These are phyloP conservation scores for Botrytis galanthina DNA, from an alignment of 2,329 filamentous ascomycete species.

Conservation along the genomic window DNA sequence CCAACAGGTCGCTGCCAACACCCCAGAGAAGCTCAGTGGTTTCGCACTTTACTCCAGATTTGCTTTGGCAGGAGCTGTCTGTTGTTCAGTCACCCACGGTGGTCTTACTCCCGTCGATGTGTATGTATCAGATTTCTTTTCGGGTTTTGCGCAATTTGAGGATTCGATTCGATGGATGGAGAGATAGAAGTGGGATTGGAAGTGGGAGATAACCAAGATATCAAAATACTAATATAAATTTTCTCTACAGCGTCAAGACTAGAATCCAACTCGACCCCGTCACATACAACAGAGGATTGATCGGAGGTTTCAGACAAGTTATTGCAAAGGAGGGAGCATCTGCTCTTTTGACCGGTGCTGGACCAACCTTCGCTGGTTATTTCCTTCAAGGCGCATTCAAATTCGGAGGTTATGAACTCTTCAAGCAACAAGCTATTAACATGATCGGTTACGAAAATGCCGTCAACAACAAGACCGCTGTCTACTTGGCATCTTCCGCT, in stretches of 20 bases:
- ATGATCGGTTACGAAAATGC: constrained; percentile 73
- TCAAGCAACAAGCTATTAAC: constrained; percentile 91
- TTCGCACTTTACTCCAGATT: constrained; percentile 87
- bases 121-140: constrained; percentile 59
- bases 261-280: constrained; percentile 88
- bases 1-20: constrained; percentile 35
- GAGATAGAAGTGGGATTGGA: constrained; percentile 10
- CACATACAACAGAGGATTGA: constrained; percentile 84
- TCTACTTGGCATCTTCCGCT: constrained; percentile 73
- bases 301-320: constrained; percentile 85
- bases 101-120: constrained; percentile 97
- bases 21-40: constrained; percentile 53
- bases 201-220: constrained; percentile 25
- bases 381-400: constrained; percentile 94
- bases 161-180: not conserved
- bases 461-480: constrained; percentile 73
- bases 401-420: constrained; percentile 93
- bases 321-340: constrained; percentile 80
- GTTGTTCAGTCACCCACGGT: constrained; percentile 98
- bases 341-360: constrained; percentile 81
- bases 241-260: constrained; percentile 75
- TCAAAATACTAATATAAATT: constrained; percentile 29
- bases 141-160: not conserved
- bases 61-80: constrained; percentile 94
- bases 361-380: constrained; percentile 84